Base-by-base conservation (phyloP, 1,284 basidiomycete species). In the Rhodofomes roseus region DNA sequence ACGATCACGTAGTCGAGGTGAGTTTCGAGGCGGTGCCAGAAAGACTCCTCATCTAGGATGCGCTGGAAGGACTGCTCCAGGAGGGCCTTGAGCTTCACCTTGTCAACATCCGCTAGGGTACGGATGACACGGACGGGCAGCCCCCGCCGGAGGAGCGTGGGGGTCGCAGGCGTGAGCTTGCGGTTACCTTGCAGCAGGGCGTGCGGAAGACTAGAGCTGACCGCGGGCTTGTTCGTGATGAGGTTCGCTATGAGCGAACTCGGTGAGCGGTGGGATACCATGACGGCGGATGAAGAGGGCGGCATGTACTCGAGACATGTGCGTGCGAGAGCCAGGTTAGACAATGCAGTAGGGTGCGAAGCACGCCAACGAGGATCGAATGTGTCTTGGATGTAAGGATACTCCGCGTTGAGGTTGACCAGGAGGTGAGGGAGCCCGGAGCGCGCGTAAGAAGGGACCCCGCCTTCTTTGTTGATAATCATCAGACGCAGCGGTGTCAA, bases 401-500 rank as follows among this genome's bases (percentile, higher is more conserved):
- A 92, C 73, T 99, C 97, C 18, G 93, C 93, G 0, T 86, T 83
- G 36, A 99, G 82, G 73, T 99, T 99, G 81, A 99, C 91, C 62
- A 96, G 87, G 39, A 99, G 86, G 78, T 99, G 97, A 18, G 97
- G 97, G 66, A 93, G 85, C 48, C 97, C 97, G 18, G 84, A 86
- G 23, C 97, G 92, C 39, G 97, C 97, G 71, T 98, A 99, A 0
- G 96, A 98, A 12, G 97, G 97, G 2, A 99, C 90, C 34, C 97
- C 97, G 22, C 97, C 97, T 76, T 98, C 94, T 22, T 92, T 87
- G 73, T 96, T 98, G 75, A 99, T 98, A 72, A 99, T 91, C 89
- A 99, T 96, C 62, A 99, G 84, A 23, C 97, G 91, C 60, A 97
- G 77, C 1, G 97, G 95, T 5, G 92, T 93, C 60, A 96, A 81